phyloP scores from a whole-genome alignment of 345 rosid genomes.

The Aquilaria yunnanensis region DNA sequence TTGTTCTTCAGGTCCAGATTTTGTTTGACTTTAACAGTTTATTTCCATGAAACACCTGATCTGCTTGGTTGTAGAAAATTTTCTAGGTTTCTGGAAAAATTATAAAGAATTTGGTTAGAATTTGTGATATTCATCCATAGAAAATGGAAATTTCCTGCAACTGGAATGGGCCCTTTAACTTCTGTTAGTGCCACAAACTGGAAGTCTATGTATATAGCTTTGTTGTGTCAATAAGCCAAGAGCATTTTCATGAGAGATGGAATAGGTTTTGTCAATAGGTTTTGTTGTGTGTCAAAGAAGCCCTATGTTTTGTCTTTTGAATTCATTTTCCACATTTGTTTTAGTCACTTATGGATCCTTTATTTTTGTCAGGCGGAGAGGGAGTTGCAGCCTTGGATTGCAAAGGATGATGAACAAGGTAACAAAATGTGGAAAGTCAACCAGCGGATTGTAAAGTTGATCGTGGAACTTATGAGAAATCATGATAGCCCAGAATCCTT shows the following conservation, averaged over 20 bases:
- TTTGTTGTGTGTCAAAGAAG: too few relatives aligned
- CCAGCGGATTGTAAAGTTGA: conserved; percentile 82
- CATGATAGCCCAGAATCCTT: conserved; percentile 81
- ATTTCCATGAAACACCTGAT: neutral
- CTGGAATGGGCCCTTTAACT: too few relatives aligned
- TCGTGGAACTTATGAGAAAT: conserved; percentile 91
- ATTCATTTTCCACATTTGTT: conserved; percentile 5
- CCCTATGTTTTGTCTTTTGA: conserved; percentile 1
- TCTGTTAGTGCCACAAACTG: too few relatives aligned
- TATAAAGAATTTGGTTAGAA: too few relatives aligned
- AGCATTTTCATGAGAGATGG: too few relatives aligned
- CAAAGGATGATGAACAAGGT: conserved; percentile 89
- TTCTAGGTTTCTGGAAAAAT: too few relatives aligned
- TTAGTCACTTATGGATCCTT: conserved; percentile 25
- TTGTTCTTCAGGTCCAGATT: conserved; percentile 86
- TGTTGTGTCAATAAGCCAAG: too few relatives aligned
- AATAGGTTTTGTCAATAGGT: too few relatives aligned
- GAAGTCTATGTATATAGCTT: too few relatives aligned
- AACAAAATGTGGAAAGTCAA: conserved; percentile 96
- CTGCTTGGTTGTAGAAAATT: too few relatives aligned
- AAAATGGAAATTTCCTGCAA: too few relatives aligned
- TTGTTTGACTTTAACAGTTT: conserved; percentile 23
- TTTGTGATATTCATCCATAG: too few relatives aligned
- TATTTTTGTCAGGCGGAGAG: conserved; percentile 74
- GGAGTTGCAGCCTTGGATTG: conserved; percentile 97